These are phyloP conservation scores for Globisporangium nunn DNA, from an alignment of 352 stramenopile species.

Conservation along the genomic window DNA sequence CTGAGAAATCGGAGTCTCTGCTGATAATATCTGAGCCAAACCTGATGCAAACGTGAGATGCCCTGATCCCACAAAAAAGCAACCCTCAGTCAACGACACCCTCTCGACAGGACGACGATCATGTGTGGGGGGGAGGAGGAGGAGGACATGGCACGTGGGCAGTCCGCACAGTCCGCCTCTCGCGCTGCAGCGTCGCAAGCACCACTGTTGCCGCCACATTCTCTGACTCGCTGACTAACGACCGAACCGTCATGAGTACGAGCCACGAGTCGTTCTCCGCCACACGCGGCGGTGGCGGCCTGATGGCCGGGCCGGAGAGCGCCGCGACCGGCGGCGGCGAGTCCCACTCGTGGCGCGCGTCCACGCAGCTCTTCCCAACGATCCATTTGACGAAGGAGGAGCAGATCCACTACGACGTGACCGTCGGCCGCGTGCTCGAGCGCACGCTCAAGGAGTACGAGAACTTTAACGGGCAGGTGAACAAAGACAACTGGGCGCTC, in stretches of 20 bases:
- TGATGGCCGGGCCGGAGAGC: background rate
- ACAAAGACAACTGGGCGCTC: constrained; percentile 13
- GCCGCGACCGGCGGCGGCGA: background rate
- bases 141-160: no score
- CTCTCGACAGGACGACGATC: background rate
- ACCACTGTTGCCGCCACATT: background rate
- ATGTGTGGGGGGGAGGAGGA: background rate
- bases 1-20: no score
- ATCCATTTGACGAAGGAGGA: constrained; percentile 14
- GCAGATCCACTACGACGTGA: constrained; percentile 16
- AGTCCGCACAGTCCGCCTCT: background rate
- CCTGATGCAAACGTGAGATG: no score
- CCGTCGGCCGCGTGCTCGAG: constrained; percentile 13
- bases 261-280: background rate
- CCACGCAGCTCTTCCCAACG: constrained; percentile 14
- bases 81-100: background rate
- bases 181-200: background rate
- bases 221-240: background rate
- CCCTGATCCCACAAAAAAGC: no score
- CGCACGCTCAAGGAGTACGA: constrained; percentile 13
- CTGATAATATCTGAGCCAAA: no score
- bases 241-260: background rate
- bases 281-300: background rate
- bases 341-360: constrained; percentile 7
- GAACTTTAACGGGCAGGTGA: constrained; percentile 12